phyloP scores from a whole-genome alignment of 805 yeast genomes.

The Pichia kluyveri region DNA sequence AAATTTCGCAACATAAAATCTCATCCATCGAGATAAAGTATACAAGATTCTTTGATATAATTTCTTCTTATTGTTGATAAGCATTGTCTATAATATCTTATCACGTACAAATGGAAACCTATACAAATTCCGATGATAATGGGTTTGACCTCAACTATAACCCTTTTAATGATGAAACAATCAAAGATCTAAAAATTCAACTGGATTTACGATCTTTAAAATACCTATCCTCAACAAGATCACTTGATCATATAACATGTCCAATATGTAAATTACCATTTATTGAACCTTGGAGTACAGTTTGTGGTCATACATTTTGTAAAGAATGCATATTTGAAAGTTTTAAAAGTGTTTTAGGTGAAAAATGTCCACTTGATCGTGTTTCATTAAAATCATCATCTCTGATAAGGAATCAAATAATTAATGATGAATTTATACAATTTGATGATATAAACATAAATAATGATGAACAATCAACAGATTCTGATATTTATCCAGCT shows the following conservation, averaged over 20 bases:
- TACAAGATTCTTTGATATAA: too few relatives aligned
- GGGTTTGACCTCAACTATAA: not conserved
- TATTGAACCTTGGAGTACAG: slow-evolving; percentile 50
- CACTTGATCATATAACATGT: slow-evolving; percentile 31
- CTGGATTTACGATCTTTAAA: slow-evolving; percentile 18
- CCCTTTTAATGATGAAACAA: not conserved
- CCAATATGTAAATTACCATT: slow-evolving; percentile 66
- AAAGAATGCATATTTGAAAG: slow-evolving; percentile 42
- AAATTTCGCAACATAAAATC: too few relatives aligned
- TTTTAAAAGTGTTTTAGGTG: slow-evolving; percentile 29
- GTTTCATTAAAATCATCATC: slow-evolving; percentile 28
- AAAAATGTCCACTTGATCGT: slow-evolving; percentile 54
- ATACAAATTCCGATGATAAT: not conserved
- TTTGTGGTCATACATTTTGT: slow-evolving; percentile 66
- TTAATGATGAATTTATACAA: not conserved
- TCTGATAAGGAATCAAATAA: not conserved
- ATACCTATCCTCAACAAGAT: slow-evolving; percentile 12
- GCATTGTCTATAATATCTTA: too few relatives aligned
- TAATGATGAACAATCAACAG: slow-evolving; percentile 7
- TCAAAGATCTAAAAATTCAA: not conserved
- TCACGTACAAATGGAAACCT: too few relatives aligned
- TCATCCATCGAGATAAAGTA: too few relatives aligned
- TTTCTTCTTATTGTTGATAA: too few relatives aligned
- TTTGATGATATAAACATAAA: slow-evolving; percentile 1
- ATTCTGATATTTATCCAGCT: slow-evolving; percentile 35